Base-by-base conservation (phyloP, 139 green algal species). In the Picochlorum sp. region DNA sequence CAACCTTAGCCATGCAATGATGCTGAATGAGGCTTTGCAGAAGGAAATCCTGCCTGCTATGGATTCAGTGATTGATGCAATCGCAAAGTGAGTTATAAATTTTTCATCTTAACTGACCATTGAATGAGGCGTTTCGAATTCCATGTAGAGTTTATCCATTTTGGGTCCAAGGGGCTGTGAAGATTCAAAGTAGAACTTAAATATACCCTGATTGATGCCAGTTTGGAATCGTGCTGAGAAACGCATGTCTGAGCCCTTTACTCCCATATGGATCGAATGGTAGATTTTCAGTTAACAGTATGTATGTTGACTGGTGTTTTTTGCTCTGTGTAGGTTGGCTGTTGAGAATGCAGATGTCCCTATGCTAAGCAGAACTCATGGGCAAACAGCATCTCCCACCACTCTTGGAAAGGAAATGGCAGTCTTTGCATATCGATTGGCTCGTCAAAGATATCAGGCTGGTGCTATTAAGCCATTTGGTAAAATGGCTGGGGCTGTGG, bases 371-470 rank as follows among this genome's bases (percentile, higher is more conserved):
- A 81, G 93, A 56, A 99, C 93, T 5, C 93, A 99, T 68, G 93
- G 93, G 25, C 93, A 99, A 81, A 91, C 91, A 26, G 93, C 93
- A 41, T 92, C 79, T 13, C 93, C 93, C 40, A 95, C 93, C 39
- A 99, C 93, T 33, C 82, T 99, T 74, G 93, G 93, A 73, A 99
- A 99, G 79, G 93, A 99, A 77, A 84, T 99, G 78, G 90, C 93
- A 8, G 85, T 94, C 29, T 91, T 97, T 68, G 86, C 84, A 0
- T 94, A 94, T 75, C 74, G 88, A 22, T 77, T 95, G 33, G 43
- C 64, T 24, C 67, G 82, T 24, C 85, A 95, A 59, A 66, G 76
- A 1, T 33, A 76, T 55, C 71, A 12, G 26, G 53, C 83, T 30
- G 77, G 69, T 9, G 50, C 59, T 2, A 79, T 93, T 43, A 78